phyloP scores from a whole-genome alignment of 2,329 filamentous ascomycete genomes.

The Phyllosticta citribraziliensis region DNA sequence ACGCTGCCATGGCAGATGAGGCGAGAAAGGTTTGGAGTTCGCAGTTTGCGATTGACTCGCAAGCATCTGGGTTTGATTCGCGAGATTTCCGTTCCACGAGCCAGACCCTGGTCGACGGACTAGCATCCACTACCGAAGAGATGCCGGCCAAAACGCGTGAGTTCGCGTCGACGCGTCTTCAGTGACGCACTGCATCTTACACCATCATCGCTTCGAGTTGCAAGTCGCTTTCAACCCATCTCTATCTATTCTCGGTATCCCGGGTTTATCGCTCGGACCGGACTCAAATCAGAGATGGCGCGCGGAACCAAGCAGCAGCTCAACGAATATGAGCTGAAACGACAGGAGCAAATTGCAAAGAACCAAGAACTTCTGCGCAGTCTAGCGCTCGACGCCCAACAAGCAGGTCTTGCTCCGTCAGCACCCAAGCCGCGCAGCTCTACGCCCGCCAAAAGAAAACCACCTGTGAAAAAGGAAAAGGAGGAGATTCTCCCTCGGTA shows the following conservation, averaged over 20 bases:
- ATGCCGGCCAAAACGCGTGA: conserved; percentile 3
- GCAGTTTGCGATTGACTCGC: background rate
- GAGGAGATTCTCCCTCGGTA: conserved; percentile 43
- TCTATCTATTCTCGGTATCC: background rate
- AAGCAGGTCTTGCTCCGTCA: conserved; percentile 56
- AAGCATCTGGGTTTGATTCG: background rate
- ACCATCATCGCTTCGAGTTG: background rate
- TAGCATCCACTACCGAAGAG: background rate
- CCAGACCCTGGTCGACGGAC: background rate
- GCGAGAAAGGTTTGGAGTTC: background rate
- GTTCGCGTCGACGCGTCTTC: conserved; percentile 7
- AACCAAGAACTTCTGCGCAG: conserved; percentile 76
- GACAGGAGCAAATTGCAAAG: conserved; percentile 76
- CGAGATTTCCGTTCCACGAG: background rate
- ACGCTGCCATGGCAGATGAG: background rate
- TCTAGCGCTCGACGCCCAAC: conserved; percentile 56
- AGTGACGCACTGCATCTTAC: background rate
- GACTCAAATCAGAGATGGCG: conserved; percentile 19
- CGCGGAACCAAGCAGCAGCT: conserved; percentile 41
- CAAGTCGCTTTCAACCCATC: background rate
- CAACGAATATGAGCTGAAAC: conserved; percentile 78
- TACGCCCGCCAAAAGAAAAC: conserved; percentile 33
- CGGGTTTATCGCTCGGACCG: background rate
- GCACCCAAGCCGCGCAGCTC: conserved; percentile 40
- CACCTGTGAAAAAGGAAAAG: conserved; percentile 45